Base-by-base conservation (phyloP, 2,329 filamentous ascomycete species). In the Samsoniella hepiali region DNA sequence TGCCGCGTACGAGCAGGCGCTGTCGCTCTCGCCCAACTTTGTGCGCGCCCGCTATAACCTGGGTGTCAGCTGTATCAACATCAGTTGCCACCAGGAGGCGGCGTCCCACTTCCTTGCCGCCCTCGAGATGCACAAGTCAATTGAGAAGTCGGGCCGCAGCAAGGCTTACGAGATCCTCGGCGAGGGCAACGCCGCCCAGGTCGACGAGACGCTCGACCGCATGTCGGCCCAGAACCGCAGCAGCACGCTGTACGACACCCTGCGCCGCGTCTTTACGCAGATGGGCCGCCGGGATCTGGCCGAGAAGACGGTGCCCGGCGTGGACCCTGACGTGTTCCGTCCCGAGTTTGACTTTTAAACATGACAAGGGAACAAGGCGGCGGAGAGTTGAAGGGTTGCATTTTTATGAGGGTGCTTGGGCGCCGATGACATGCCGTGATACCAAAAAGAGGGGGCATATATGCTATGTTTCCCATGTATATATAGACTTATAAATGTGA, bases 1-100 rank as follows among this genome's bases (percentile, higher is more conserved):
- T 71, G 91, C 93, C 51, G 95, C 95, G 1, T 99, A 99, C 77
- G 93, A 96, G 72, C 92, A 94, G 73, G 95, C 95, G 0, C 85
- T 99, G 9, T 89, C 88, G 50, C 85, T 97, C 65, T 90, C 93
- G 63, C 91, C 94, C 62, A 99, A 99, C 79, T 99, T 99, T 73
- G 96, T 99, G 22, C 91, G 95, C 64, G 95, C 95, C 3, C 86
- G 95, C 51, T 99, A 99, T 81, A 99, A 99, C 77, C 86, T 99
- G 1, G 95, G 95, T 53, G 95, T 98, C 10, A 91, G 88, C 65
- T 98, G 95, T 76, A 98, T 99, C 76, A 98, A 98, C 77, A 96
- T 98, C 69, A 93, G 93, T 62, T 97, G 94, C 77, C 93, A 93
- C 74, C 89, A 91, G 17, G 91, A 98, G 78, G 95, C 95, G 0